A percentile compares a stretch with the other conserved stretches of the same genome.
These are phyloP conservation scores for Agaricus sinodeliciosus DNA, from an alignment of 768 basidiomycete species.

Conservation along the genomic window DNA sequence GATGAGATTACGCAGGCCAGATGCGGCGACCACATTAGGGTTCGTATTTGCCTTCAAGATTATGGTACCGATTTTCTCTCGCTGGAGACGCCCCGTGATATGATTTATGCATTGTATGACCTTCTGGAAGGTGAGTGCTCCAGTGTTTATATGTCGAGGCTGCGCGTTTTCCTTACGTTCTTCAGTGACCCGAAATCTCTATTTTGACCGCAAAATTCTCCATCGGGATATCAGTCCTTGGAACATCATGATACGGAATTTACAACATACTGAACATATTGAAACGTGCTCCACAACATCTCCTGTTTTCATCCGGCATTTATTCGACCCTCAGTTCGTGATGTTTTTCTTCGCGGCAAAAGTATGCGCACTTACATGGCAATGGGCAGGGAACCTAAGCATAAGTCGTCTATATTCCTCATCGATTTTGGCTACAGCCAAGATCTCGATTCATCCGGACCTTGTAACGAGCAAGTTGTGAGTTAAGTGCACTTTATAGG, in stretches of 20 bases:
- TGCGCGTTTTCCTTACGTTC: background rate
- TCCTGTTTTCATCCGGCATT: background rate
- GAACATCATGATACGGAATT: background rate
- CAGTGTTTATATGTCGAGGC: background rate
- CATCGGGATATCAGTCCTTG: slow-evolving; percentile 9
- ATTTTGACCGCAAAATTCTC: background rate
- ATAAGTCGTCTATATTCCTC: slow-evolving; percentile 1
- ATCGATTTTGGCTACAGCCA: slow-evolving; percentile 7
- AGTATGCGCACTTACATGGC: background rate
- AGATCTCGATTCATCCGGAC: background rate
- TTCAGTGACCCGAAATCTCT: slow-evolving; percentile 8
- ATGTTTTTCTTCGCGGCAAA: background rate
- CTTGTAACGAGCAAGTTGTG: background rate
- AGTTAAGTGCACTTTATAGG: background rate
- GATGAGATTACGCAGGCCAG: background rate
- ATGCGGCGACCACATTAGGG: background rate
- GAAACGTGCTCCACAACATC: background rate
- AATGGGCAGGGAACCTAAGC: background rate
- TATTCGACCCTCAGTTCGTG: slow-evolving; percentile 3
- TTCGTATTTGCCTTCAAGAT: background rate
- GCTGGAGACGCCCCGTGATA: background rate
- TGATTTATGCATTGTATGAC: slow-evolving; percentile 6
- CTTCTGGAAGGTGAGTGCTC: slow-evolving; percentile 10
- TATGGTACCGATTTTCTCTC: background rate
- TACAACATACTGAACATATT: background rate